Conservation (phyloP, 305 asterid species). For the Solanum hybrid region DNA sequence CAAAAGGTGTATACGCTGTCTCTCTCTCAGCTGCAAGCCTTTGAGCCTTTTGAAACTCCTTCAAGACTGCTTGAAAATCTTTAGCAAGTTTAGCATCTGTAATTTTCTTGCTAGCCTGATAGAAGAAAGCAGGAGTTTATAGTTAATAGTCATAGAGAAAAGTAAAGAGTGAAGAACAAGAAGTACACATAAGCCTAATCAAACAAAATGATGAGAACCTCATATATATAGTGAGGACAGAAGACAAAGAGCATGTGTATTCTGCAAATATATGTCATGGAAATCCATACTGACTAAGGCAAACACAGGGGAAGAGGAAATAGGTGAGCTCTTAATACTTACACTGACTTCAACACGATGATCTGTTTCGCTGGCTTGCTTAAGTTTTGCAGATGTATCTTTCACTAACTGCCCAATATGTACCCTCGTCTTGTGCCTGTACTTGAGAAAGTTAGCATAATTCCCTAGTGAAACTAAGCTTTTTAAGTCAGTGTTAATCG, state of each 20-base stretch:
- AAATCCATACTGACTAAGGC: background rate
- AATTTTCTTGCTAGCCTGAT: constrained; percentile 48
- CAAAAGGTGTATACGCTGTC: constrained; percentile 29
- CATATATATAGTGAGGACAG: background rate
- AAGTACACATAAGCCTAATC: background rate
- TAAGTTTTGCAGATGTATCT: constrained; percentile 85
- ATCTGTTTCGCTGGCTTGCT: constrained; percentile 90
- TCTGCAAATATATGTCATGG: background rate
- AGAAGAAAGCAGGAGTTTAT: background rate
- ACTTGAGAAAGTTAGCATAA: constrained; percentile 13
- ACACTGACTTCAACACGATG: constrained; percentile 72
- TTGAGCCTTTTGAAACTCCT: constrained; percentile 63
- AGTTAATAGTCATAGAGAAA: background rate
- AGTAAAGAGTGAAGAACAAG: background rate
- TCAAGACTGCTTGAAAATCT: constrained; percentile 54
- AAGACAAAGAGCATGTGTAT: background rate
- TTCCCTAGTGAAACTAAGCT: background rate
- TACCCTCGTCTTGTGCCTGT: constrained; percentile 79
- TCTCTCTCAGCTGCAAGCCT: constrained; percentile 53
- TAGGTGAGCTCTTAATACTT: constrained; percentile 22
- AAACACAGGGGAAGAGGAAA: background rate
- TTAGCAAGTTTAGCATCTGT: constrained; percentile 61
- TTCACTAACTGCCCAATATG: constrained; percentile 81
- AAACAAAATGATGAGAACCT: background rate
- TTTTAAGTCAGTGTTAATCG: background rate